Evolutionary conservation across 2,329 filamentous ascomycete genomes (phyloP).

Genomic region (Penicillium sp.): DNA sequence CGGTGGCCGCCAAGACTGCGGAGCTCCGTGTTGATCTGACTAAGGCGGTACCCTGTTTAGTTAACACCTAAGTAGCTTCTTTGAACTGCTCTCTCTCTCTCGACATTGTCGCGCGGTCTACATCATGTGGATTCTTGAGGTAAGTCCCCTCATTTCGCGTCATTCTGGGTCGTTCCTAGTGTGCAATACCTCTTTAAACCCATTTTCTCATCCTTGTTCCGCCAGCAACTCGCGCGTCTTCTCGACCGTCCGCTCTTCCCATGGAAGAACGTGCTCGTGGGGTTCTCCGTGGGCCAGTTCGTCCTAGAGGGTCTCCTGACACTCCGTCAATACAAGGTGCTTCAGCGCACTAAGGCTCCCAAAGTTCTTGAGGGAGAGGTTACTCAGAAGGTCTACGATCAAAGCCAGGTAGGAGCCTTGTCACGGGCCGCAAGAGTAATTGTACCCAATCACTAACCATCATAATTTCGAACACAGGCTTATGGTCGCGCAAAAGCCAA

Average conservation of each 20-base stretch:
- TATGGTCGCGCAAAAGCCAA: constrained; percentile 96
- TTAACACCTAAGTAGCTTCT: constrained; percentile 28
- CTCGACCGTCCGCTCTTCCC: constrained; percentile 93
- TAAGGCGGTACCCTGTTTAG: constrained; percentile 23
- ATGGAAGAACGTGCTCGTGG: constrained; percentile 95
- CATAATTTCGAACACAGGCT: constrained; percentile 54
- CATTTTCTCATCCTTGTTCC: constrained; percentile 11
- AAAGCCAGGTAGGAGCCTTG: constrained; percentile 69
- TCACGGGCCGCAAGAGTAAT: background rate
- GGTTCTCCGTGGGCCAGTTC: constrained; percentile 91
- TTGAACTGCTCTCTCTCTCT: constrained; percentile 9
- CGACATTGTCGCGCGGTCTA: constrained; percentile 13
- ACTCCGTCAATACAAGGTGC: constrained; percentile 83
- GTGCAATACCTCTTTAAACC: background rate
- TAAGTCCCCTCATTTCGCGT: constrained; percentile 3
- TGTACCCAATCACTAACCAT: constrained; percentile 1
- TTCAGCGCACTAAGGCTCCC: constrained; percentile 78
- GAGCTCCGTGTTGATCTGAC: constrained; percentile 22
- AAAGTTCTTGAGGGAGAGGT: constrained; percentile 89
- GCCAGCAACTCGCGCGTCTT: constrained; percentile 73
- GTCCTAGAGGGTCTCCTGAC: constrained; percentile 88
- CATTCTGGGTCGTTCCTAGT: no score
- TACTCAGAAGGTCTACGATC: constrained; percentile 87
- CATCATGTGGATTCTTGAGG: constrained; percentile 27
- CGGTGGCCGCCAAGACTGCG: background rate